A percentile compares a stretch with the other conserved stretches of the same genome.
Evolutionary conservation across 306 rosid species (phyloP).

Genomic region (Cyclanthera cordifolia): DNA sequence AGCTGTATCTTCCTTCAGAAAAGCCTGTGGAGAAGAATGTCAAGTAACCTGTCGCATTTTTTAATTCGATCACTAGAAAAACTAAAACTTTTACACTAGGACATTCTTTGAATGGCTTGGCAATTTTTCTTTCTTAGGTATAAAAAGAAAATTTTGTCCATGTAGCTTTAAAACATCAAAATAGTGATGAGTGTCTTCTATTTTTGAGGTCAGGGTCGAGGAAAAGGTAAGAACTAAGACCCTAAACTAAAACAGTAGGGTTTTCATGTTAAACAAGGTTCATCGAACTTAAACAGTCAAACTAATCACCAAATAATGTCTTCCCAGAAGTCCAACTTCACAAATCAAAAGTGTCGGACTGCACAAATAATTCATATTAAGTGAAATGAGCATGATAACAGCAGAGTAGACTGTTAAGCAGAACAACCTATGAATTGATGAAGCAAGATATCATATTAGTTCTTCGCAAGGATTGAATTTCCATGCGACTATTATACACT

Average conservation of each 20-base stretch:
- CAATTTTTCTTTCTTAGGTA: background rate
- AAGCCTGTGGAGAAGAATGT: constrained; percentile 92
- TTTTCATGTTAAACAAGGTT: background rate
- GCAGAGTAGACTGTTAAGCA: background rate
- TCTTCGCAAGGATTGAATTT: too few species aligned
- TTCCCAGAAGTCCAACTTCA: background rate
- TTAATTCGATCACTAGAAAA: constrained; percentile 39
- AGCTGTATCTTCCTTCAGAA: constrained; percentile 98
- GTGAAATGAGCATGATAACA: background rate
- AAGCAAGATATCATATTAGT: background rate
- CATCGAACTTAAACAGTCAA: background rate
- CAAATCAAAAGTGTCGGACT: background rate
- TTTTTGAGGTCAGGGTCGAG: background rate
- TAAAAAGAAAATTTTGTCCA: background rate
- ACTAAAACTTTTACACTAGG: constrained; percentile 4
- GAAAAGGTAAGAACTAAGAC: background rate
- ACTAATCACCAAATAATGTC: background rate
- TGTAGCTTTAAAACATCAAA: constrained; percentile 1
- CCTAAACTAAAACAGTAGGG: background rate
- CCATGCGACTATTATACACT: background rate
- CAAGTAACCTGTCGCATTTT: constrained; percentile 85
- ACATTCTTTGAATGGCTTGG: constrained; percentile 4
- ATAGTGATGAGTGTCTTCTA: background rate
- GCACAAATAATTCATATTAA: background rate
- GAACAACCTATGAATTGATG: background rate